Percentiles rank a stretch among this genome's conserved stretches.
phyloP scores from a whole-genome alignment of 495 filamentous ascomycete species.

The Penicillium cosmopolitanum region DNA sequence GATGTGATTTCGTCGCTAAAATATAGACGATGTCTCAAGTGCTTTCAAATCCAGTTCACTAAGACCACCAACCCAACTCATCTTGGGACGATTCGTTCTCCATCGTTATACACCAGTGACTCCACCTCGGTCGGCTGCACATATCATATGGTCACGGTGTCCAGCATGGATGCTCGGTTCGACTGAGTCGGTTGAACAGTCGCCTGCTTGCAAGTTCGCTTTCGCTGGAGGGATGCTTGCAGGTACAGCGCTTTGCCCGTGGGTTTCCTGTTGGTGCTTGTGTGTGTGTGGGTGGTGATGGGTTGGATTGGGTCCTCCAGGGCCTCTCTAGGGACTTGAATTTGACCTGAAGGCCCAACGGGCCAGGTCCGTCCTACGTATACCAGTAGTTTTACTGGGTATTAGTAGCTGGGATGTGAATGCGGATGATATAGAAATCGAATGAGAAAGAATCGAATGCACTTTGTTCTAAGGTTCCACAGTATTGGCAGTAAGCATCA shows the following conservation, averaged over 20 bases:
- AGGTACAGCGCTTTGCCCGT: background rate
- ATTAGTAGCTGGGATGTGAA: constrained; percentile 17
- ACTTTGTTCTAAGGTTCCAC: background rate
- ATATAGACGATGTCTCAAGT: no score
- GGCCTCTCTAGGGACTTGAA: background rate
- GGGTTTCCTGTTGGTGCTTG: background rate
- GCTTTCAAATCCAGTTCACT: no score
- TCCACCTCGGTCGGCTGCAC: background rate
- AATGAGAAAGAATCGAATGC: background rate
- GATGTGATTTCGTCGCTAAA: constrained; percentile 16
- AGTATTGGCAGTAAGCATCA: background rate
- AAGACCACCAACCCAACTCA: no score
- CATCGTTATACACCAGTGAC: no score
- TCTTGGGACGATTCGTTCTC: no score
- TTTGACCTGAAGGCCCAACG: constrained; percentile 11
- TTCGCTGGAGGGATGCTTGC: background rate
- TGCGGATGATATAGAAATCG: constrained; percentile 13
- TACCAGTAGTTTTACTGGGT: background rate
- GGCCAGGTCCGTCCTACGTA: constrained; percentile 21
- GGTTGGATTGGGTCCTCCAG: background rate
- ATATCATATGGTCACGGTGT: background rate
- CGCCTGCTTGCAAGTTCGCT: no score
- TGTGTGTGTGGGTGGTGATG: background rate
- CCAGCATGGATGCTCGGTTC: no score
- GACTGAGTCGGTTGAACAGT: no score